A percentile compares a stretch with the other conserved stretches of the same genome.
Conservation (phyloP, 805 yeast species). For the Zygoascus biomembranicola region DNA sequence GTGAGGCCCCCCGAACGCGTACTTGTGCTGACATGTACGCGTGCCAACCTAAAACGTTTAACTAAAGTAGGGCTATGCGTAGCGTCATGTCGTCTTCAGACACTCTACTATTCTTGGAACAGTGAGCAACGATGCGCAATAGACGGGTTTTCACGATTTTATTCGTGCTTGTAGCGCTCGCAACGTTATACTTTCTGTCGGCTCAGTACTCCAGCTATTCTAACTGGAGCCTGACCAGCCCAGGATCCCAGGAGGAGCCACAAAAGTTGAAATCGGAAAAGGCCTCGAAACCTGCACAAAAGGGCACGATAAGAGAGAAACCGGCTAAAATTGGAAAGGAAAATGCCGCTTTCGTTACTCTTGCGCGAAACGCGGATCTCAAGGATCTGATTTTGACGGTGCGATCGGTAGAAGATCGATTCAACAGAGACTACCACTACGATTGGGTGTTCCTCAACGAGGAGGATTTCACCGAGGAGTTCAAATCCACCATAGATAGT, state of each 20-base stretch:
- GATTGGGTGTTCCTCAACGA: conserved; percentile 81
- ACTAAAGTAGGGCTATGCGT: no score
- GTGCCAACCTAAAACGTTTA: no score
- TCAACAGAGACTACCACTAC: conserved; percentile 53
- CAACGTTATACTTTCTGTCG: background rate
- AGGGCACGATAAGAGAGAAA: no score
- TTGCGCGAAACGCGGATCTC: conserved; percentile 63
- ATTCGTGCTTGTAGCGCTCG: background rate
- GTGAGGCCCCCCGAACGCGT: no score
- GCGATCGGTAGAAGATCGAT: conserved; percentile 55
- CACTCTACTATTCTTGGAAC: no score
- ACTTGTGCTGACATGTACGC: no score
- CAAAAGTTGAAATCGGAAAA: no score
- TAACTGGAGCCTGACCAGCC: no score
- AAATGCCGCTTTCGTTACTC: conserved; percentile 60
- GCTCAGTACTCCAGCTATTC: no score
- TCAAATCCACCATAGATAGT: conserved; percentile 40
- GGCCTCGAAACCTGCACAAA: no score
- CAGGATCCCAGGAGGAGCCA: no score
- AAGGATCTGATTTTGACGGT: conserved; percentile 50
- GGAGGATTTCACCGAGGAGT: conserved; percentile 49
- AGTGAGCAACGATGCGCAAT: background rate
- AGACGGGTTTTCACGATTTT: background rate
- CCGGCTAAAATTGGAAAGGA: conserved; percentile 7
- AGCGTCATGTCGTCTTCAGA: no score